Percentiles rank a stretch among this genome's conserved stretches.
Conservation (phyloP, 306 rosid genomes). For the Mimosa bimucronata region DNA sequence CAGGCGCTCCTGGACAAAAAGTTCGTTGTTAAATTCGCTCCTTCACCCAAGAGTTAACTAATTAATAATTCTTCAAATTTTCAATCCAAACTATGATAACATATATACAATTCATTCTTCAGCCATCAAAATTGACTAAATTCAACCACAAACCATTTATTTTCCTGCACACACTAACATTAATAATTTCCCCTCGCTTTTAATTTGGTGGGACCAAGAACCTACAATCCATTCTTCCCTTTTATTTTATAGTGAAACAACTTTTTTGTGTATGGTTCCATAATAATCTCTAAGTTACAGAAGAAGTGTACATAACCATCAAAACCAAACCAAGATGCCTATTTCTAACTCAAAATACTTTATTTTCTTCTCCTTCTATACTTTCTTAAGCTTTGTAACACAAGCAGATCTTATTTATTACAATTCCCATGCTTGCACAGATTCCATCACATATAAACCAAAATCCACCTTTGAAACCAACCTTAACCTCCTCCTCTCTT, state of each 20-base stretch:
- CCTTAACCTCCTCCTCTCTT: conserved; percentile 43
- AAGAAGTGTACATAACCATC: neutral
- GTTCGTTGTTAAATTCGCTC: no score
- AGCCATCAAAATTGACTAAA: neutral
- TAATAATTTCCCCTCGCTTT: neutral
- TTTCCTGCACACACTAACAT: neutral
- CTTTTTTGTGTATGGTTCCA: no score
- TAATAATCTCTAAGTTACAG: neutral
- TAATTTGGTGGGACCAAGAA: neutral
- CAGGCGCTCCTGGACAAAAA: no score
- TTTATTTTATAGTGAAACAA: neutral
- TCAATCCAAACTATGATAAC: neutral
- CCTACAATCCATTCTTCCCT: neutral
- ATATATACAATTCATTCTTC: neutral
- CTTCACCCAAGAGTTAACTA: no score
- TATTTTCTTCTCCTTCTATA: neutral
- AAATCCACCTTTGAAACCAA: conserved; percentile 41
- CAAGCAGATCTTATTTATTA: conserved; percentile 25
- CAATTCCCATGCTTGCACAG: conserved; percentile 8
- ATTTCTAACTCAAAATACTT: neutral
- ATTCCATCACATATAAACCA: no score
- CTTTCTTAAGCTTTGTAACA: neutral
- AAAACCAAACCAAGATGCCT: conserved; percentile 1
- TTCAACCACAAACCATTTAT: neutral
- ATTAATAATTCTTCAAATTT: neutral